Base-by-base conservation (phyloP, 306 rosid genomes). In the Vigna radiata region DNA sequence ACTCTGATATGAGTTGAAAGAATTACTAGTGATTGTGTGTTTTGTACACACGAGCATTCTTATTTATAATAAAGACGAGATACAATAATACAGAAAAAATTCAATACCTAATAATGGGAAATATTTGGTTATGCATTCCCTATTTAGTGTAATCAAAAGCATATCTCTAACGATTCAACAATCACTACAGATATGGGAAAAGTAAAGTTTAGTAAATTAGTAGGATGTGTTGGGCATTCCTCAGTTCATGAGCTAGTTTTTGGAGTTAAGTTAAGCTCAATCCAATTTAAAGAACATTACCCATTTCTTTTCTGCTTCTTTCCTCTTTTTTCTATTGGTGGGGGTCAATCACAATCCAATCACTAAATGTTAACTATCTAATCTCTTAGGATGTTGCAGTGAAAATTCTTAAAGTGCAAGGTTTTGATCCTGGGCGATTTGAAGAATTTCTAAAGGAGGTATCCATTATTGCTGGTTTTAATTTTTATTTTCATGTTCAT, bases 391-490 rank as follows among this genome's bases (percentile, higher is more conserved):
- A 94, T 56, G 98, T 94, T 82, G 98, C 98, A 50, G 97, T 94
- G 82, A 94, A 94, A 86, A 92, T 92, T 82, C 98, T 94, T 48
- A 88, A 87, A 86, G 91, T 85, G 73, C 97, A 92, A 84, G 96
- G 91, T 67, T 90, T 90, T 77, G 93, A 89, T 83, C 81, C 85
- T 2, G 91, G 89, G 48, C 88, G 85, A 77, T 88, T 86, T 76
- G 80, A 87, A 75, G 98, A 94, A 79, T 94, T 92, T 81, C 67
- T 84, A 73, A 87, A 92, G 79, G 98, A 94, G 97, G 98, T 94
- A 80, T 72, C 67, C 23, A 2, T 49, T 60, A 70, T 75, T 64
- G 19, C 52, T 49, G 31, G 31, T 43, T 27, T 39, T 70, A 10
- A 44, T 48, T 12, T 65, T 33, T 41, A 70, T 56, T 53, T 48